A percentile compares a stretch with the other conserved stretches of the same genome.
Evolutionary conservation across 306 rosid species (phyloP).

Genomic region (barrel medic (Medicago truncatula)): MtrunA17r5.0-ANR NC_053046.1:10497501-10498000

Average conservation of each 20-base stretch:
- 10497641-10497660: background rate
- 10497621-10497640: slow-evolving; percentile 21
- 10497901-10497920: slow-evolving; percentile 43
- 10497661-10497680: background rate
- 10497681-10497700: slow-evolving; percentile 32
- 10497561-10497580: too few relatives aligned
- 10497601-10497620: slow-evolving; percentile 16
- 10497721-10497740: background rate
- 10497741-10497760: slow-evolving; percentile 34
- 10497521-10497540: slow-evolving; percentile 34
- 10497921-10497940: slow-evolving; percentile 58
- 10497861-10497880: slow-evolving; percentile 36
- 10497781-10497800: background rate
- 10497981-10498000: slow-evolving; percentile 56
- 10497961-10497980: slow-evolving; percentile 63
- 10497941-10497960: slow-evolving; percentile 60
- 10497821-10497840: slow-evolving; percentile 40
- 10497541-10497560: slow-evolving; percentile 37
- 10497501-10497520: slow-evolving; percentile 11
- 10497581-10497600: slow-evolving; percentile 9
- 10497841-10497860: slow-evolving; percentile 30
- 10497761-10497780: slow-evolving; percentile 18
- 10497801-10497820: slow-evolving; percentile 15
- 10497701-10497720: slow-evolving; percentile 42
- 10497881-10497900: slow-evolving; percentile 13